Percentiles rank a stretch among this genome's conserved stretches.
These are phyloP conservation scores for Pelagomonas calceolata DNA, from an alignment of 108 stramenopile genomes.

Conservation along the genomic window DNA sequence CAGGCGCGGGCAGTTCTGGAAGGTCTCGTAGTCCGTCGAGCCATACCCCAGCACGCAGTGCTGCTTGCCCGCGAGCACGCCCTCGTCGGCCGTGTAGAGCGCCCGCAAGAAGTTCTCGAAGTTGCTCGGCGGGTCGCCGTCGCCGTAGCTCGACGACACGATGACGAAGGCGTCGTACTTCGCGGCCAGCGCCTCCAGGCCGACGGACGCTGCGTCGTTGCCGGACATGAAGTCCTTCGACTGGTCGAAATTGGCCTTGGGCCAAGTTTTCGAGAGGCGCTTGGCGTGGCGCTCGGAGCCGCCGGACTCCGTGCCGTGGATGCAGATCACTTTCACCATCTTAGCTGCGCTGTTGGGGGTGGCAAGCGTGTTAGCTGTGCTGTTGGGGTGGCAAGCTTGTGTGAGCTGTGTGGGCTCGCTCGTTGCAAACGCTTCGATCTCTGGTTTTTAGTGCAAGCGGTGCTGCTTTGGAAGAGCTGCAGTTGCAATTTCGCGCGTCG, in stretches of 20 bases:
- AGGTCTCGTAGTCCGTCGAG: conserved; percentile 4
- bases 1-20: conserved; percentile 6
- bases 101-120: background rate
- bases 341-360: no score
- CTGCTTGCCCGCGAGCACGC: background rate
- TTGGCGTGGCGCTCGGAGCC: conserved; percentile 1
- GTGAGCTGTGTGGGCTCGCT: no score
- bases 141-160: background rate
- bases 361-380: no score
- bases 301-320: conserved; percentile 4
- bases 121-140: background rate
- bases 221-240: background rate
- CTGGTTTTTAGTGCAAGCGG: no score
- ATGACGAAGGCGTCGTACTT: background rate
- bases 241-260: background rate
- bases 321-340: background rate
- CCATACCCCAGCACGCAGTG: conserved; percentile 2
- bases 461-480: no score
- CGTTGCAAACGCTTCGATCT: no score
- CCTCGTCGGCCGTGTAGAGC: background rate
- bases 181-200: background rate
- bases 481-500: no score
- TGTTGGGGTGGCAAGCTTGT: no score
- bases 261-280: background rate
- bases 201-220: background rate